phyloP scores from a whole-genome alignment of 305 asterid genomes.

The Fraxinus platypoda region DNA sequence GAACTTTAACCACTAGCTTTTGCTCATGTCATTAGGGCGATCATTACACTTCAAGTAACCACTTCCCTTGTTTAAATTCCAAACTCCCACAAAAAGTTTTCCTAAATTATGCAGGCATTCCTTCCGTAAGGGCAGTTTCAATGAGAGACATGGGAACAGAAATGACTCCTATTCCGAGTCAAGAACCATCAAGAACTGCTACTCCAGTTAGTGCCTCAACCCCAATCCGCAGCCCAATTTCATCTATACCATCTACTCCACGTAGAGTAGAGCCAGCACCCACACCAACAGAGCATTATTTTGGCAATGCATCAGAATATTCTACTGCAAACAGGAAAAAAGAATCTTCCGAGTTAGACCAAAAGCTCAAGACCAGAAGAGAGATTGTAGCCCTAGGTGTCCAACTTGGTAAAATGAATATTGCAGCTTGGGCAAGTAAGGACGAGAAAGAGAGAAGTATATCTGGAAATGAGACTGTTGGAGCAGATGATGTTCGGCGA shows the following conservation, averaged over 20 bases:
- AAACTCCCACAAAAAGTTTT: background rate
- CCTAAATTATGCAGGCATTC: slow-evolving; percentile 34
- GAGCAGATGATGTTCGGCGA: slow-evolving; percentile 47
- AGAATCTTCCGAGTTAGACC: slow-evolving; percentile 74
- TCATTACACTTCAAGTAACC: background rate
- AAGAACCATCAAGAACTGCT: slow-evolving; percentile 87
- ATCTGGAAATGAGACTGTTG: slow-evolving; percentile 32
- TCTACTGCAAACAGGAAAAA: slow-evolving; percentile 41
- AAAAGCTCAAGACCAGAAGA: slow-evolving; percentile 71
- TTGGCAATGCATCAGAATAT: slow-evolving; percentile 26
- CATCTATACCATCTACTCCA: slow-evolving; percentile 89
- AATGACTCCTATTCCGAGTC: slow-evolving; percentile 98
- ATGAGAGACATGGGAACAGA: slow-evolving; percentile 99
- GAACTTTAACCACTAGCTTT: background rate
- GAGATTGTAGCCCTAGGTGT: slow-evolving; percentile 93
- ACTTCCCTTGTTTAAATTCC: background rate
- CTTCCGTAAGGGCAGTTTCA: slow-evolving; percentile 79
- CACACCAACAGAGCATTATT: slow-evolving; percentile 44
- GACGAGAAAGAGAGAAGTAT: slow-evolving; percentile 55
- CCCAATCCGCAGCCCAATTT: slow-evolving; percentile 84
- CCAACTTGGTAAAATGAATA: slow-evolving; percentile 90
- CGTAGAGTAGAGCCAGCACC: slow-evolving; percentile 78
- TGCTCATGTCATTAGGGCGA: background rate
- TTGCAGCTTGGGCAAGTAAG: slow-evolving; percentile 98
- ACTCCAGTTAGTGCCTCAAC: slow-evolving; percentile 82